A percentile compares a stretch with the other conserved stretches of the same genome.
Evolutionary conservation across 202 grass and related monocot species (phyloP).

Genomic region (Zoysia matrella): DNA sequence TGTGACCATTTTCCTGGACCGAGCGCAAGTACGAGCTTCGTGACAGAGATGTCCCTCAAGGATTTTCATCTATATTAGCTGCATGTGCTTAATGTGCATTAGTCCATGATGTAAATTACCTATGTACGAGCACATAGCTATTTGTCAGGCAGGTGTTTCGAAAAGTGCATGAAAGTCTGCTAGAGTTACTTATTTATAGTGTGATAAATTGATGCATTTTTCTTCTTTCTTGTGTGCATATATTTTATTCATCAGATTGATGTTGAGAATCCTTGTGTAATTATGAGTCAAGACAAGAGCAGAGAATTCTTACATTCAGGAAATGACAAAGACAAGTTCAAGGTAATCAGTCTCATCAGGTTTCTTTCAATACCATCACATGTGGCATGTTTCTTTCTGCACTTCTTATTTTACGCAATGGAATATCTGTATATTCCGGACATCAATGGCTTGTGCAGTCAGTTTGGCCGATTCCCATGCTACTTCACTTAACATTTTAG

Average conservation of each 20-base stretch:
- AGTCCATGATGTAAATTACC: background rate
- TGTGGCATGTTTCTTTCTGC: background rate
- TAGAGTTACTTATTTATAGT: slow-evolving; percentile 22
- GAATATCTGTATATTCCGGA: background rate
- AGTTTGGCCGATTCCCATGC: background rate
- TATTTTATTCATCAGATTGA: slow-evolving; percentile 74
- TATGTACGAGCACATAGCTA: background rate
- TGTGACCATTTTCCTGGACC: no score
- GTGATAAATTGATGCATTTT: slow-evolving; percentile 6
- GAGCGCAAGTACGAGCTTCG: no score
- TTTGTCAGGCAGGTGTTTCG: slow-evolving; percentile 6
- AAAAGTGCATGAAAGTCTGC: slow-evolving; percentile 11
- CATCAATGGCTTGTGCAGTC: slow-evolving; percentile 10
- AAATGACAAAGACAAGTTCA: slow-evolving; percentile 93
- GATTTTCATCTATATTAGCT: no score
- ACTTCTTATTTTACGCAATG: background rate
- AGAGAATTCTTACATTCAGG: slow-evolving; percentile 97
- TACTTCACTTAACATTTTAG: slow-evolving; percentile 3
- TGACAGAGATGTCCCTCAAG: no score
- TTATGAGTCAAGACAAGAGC: slow-evolving; percentile 99
- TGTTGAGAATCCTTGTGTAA: slow-evolving; percentile 98
- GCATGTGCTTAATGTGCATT: background rate
- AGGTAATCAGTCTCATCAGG: slow-evolving; percentile 58
- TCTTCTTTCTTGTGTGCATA: slow-evolving; percentile 21
- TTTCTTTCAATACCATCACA: slow-evolving; percentile 33